Evolutionary conservation across 2,329 filamentous ascomycete genomes (phyloP).

Genomic region (Ascochyta pisi): DNA sequence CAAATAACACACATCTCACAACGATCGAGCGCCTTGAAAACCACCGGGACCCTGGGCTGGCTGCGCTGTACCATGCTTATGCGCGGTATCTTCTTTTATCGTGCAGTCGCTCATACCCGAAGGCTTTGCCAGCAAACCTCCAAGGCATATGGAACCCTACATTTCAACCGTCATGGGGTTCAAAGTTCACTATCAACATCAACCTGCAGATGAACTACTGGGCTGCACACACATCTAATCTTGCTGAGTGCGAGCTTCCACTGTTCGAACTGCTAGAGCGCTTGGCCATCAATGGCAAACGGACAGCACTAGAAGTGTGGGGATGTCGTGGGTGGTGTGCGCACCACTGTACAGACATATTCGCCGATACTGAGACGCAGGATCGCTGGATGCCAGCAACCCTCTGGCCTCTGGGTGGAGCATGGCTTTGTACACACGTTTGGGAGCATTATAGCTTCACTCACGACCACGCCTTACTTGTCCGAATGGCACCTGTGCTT

Average conservation of each 20-base stretch:
- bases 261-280: conserved; percentile 53
- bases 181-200: conserved; percentile 61
- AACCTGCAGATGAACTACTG: conserved; percentile 64
- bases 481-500: conserved; percentile 37
- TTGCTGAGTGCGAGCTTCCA: conserved; percentile 50
- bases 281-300: conserved; percentile 41
- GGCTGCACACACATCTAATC: conserved; percentile 37
- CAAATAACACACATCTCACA: neutral
- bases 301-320: conserved; percentile 28
- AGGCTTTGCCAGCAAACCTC: conserved; percentile 52
- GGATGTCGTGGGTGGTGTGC: conserved; percentile 32
- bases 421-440: conserved; percentile 36
- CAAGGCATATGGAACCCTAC: conserved; percentile 56
- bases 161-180: conserved; percentile 56
- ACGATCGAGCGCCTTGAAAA: conserved; percentile 5
- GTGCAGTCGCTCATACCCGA: conserved; percentile 32
- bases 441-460: conserved; percentile 34
- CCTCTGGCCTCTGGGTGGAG: conserved; percentile 37
- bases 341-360: conserved; percentile 40
- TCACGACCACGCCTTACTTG: conserved; percentile 23
- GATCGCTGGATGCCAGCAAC: conserved; percentile 34
- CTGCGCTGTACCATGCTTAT: conserved; percentile 49
- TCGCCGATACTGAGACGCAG: conserved; percentile 32
- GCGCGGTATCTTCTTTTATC: conserved; percentile 51
- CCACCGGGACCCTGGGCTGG: conserved; percentile 24